Evolutionary conservation across 2,329 filamentous ascomycete genomes (phyloP).

Genomic region (Alternaria metachromatica): DNA sequence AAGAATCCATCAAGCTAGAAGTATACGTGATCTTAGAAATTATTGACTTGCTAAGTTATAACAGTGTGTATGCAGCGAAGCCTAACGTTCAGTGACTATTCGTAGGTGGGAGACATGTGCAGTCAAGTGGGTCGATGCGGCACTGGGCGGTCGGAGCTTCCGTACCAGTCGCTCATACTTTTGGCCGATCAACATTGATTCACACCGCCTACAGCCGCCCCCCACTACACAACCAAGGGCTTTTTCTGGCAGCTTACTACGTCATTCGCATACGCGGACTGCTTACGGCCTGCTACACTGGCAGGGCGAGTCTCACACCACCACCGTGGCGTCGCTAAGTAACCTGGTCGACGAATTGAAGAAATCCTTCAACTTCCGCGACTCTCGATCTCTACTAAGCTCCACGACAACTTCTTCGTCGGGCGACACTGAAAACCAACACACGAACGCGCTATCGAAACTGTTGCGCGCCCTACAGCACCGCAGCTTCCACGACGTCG

Average conservation of each 20-base stretch:
- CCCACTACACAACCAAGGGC: conserved; percentile 25
- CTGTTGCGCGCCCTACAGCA: conserved; percentile 27
- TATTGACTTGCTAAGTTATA: too few species aligned
- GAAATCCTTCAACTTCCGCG: conserved; percentile 45
- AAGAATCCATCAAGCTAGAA: too few species aligned
- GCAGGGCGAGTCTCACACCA: conserved; percentile 19
- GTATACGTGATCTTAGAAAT: too few species aligned
- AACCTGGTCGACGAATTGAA: conserved; percentile 44
- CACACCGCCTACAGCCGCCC: conserved; percentile 19
- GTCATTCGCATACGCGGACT: conserved; percentile 22
- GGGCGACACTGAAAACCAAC: conserved; percentile 14
- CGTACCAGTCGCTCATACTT: conserved; percentile 23
- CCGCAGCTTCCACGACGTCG: conserved; percentile 24
- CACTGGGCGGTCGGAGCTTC: conserved; percentile 14
- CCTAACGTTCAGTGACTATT: too few species aligned
- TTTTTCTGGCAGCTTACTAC: conserved; percentile 23
- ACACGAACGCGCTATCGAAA: conserved; percentile 30
- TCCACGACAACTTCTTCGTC: conserved; percentile 23
- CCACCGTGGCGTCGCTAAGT: conserved; percentile 48
- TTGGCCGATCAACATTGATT: conserved; percentile 18
- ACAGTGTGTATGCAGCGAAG: too few species aligned
- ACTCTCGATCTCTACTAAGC: conserved; percentile 38
- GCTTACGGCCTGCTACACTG: conserved; percentile 19
- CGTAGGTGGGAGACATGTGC: not conserved
- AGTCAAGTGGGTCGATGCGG: conserved; percentile 4